phyloP scores from a whole-genome alignment of 352 stramenopile species.

The Globisporangium nagaii region DNA sequence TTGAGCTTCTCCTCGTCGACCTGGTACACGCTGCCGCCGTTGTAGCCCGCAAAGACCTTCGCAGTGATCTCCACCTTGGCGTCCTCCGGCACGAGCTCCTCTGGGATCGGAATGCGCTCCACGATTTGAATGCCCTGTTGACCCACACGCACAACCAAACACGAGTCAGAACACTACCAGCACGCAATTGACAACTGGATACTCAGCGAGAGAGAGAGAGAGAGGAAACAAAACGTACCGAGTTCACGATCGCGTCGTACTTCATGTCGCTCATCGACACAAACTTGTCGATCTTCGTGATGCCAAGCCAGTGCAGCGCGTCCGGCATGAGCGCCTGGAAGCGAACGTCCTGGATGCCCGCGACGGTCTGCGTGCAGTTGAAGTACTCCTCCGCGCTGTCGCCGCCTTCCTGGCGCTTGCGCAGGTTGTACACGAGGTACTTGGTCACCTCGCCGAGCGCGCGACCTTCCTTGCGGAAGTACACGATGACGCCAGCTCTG shows the following conservation, averaged over 20 bases:
- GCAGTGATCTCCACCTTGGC: constrained; percentile 98
- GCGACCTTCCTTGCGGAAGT: constrained; percentile 98
- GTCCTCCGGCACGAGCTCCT: constrained; percentile 96
- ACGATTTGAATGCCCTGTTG: constrained; percentile 96
- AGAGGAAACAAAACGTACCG: constrained; percentile 40
- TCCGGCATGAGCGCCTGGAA: constrained; percentile 99
- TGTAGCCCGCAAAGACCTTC: constrained; percentile 93
- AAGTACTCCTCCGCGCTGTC: constrained; percentile 98
- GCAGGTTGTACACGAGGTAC: constrained; percentile 99
- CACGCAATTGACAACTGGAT: constrained; percentile 1
- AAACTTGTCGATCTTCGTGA: constrained; percentile 92
- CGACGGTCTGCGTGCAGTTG: constrained; percentile 97
- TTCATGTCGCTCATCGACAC: constrained; percentile 99
- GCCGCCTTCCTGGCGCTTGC: constrained; percentile 97
- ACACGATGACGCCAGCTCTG: constrained; percentile 95
- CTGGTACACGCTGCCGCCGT: constrained; percentile 89
- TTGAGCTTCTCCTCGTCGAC: constrained; percentile 92
- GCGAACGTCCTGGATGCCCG: constrained; percentile 95
- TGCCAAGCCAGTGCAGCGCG: constrained; percentile 98
- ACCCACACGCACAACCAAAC: not conserved
- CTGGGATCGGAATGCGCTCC: constrained; percentile 97
- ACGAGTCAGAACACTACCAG: not conserved
- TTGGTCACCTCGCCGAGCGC: constrained; percentile 98
- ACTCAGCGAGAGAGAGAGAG: not conserved
- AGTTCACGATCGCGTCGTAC: constrained; percentile 98